Evolutionary conservation across 257 asterid species (phyloP).

Genomic region (Plantago ovata): DNA sequence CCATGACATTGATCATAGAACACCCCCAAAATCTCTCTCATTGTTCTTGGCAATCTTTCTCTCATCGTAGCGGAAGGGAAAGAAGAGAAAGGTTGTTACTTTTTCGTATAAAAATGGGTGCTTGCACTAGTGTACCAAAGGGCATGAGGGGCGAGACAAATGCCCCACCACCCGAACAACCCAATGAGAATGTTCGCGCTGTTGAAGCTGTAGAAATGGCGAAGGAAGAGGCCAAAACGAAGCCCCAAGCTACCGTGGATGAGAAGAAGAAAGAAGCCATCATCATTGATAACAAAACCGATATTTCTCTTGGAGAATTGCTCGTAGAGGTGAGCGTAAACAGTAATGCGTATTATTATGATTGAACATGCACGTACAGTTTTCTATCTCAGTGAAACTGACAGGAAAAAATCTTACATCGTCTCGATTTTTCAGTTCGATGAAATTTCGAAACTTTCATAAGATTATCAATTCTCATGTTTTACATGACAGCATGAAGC

Average conservation of each 20-base stretch:
- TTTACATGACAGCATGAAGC: constrained; percentile 29
- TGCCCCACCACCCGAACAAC: constrained; percentile 36
- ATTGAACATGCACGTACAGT: neutral
- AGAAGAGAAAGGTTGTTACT: constrained; percentile 12
- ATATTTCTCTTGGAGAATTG: neutral
- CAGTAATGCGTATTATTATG: neutral
- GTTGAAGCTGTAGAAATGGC: constrained; percentile 5
- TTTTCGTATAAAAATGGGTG: constrained; percentile 37
- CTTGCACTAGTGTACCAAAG: constrained; percentile 55
- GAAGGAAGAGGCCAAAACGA: constrained; percentile 14
- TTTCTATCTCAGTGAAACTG: neutral
- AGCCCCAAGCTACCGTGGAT: neutral
- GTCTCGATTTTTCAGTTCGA: too few relatives aligned
- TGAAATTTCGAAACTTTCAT: too few relatives aligned
- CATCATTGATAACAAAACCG: constrained; percentile 7
- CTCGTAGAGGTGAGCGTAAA: constrained; percentile 23
- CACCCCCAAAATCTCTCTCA: constrained; percentile 13
- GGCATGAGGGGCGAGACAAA: constrained; percentile 37
- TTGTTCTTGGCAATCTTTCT: constrained; percentile 27
- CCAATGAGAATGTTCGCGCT: constrained; percentile 37
- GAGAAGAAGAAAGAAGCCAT: neutral
- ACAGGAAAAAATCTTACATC: neutral
- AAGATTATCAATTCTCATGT: neutral
- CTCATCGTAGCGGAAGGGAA: constrained; percentile 14
- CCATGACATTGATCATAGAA: constrained; percentile 6